These are phyloP conservation scores for Mycena sp. DNA, from an alignment of 1,284 basidiomycete genomes.

Conservation along the genomic window DNA sequence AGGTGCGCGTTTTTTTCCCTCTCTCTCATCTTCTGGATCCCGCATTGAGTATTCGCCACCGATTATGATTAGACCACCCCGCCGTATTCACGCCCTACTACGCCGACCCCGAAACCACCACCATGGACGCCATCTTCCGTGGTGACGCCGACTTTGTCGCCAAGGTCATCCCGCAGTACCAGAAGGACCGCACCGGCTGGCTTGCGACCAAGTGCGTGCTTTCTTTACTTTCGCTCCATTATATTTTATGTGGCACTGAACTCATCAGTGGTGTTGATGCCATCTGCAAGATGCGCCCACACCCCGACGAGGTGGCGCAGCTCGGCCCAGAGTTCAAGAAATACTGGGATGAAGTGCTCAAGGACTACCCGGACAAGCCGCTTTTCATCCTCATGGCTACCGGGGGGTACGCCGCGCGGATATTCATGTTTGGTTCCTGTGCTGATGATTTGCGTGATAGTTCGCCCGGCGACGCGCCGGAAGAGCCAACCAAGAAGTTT, in stretches of 20 bases:
- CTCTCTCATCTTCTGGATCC: constrained; percentile 1
- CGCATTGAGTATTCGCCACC: not conserved
- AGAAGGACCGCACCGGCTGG: constrained; percentile 52
- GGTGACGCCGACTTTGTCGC: constrained; percentile 45
- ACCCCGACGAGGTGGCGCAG: constrained; percentile 48
- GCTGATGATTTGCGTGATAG: constrained; percentile 26
- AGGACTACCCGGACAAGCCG: constrained; percentile 56
- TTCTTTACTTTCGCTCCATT: not conserved
- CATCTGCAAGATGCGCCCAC: constrained; percentile 59
- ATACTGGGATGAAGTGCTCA: constrained; percentile 54
- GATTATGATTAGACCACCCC: constrained; percentile 52
- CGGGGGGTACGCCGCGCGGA: constrained; percentile 9
- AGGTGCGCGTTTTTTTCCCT: constrained; percentile 32
- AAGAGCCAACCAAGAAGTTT: constrained; percentile 41
- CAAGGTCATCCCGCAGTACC: constrained; percentile 51
- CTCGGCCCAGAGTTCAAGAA: constrained; percentile 54
- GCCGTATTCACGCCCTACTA: constrained; percentile 45
- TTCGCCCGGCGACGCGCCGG: constrained; percentile 38
- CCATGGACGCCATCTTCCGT: constrained; percentile 53
- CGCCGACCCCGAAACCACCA: constrained; percentile 50
- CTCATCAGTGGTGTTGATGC: constrained; percentile 49
- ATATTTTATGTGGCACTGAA: not conserved
- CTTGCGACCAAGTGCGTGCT: constrained; percentile 57
- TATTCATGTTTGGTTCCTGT: constrained; percentile 40
- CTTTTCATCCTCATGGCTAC: constrained; percentile 47